Evolutionary conservation across 768 basidiomycete genomes (phyloP), one percentile per base, ranked within the genome.

Genomic region (Auricularia cornea): DNA sequence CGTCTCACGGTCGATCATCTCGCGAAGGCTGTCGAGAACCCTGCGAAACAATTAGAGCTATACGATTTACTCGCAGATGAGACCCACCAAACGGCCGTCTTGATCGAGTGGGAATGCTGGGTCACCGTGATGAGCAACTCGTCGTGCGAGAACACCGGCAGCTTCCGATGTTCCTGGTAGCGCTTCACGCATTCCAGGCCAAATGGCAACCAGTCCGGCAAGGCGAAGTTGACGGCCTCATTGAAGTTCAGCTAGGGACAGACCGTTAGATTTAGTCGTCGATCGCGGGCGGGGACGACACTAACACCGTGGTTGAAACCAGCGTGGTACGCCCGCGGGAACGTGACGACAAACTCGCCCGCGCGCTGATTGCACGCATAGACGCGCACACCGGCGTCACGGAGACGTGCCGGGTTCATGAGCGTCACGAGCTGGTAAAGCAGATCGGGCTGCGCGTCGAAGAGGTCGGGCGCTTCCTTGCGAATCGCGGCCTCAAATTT

Each of bases 301-400:
- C 91, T 72, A 77, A 95, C 94, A 60, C 95, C 96, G 74, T 98
- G 97, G 73, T 98, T 98, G 80, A 98, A 98, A 2, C 95, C 95
- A 60, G 94, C 92, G 72, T 98, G 94, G 76, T 97, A 99, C 11
- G 94, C 94, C 76, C 96, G 94, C 0, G 97, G 97, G 74, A 94
- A 95, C 2, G 97, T 98, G 67, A 99, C 86, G 64, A 98, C 94
- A 73, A 98, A 96, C 78, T 98, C 97, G 59, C 95, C 94, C 26
- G 97, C 90, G 60, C 97, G 83, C 76, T 99, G 97, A 74, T 98
- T 96, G 79, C 92, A 95, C 33, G 90, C 94, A 70, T 84, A 94
- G 14, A 98, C 93, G 59, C 87, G 87, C 40, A 98, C 97, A 30
- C 92, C 96, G 64, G 90, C 90, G 65, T 93, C 87, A 61, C 80